These are phyloP conservation scores for Annulohypoxylon moriforme DNA, from an alignment of 495 filamentous ascomycete genomes.

Conservation along the genomic window DNA sequence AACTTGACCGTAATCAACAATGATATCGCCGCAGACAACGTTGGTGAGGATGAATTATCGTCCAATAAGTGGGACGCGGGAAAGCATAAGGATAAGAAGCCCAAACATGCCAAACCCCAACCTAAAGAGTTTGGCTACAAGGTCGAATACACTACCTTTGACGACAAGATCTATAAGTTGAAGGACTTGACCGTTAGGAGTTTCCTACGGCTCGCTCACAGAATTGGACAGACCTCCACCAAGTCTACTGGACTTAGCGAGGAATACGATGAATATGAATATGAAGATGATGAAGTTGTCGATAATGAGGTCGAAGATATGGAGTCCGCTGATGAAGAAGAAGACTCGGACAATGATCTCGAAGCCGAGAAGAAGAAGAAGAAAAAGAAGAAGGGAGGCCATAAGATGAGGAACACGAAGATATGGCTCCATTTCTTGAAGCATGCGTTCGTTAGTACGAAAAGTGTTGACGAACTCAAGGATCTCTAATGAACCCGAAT, in stretches of 20 bases:
- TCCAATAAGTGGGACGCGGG: constrained; percentile 61
- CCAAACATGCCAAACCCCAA: constrained; percentile 59
- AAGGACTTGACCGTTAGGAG: constrained; percentile 87
- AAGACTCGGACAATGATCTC: constrained; percentile 39
- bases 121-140: constrained; percentile 77
- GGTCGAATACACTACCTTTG: constrained; percentile 85
- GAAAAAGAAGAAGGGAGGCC: constrained; percentile 55
- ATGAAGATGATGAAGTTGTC: constrained; percentile 37
- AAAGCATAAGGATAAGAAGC: constrained; percentile 67
- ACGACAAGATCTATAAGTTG: constrained; percentile 79
- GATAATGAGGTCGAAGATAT: constrained; percentile 36
- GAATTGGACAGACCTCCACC: constrained; percentile 69
- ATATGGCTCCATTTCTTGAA: constrained; percentile 80
- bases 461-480: constrained; percentile 69
- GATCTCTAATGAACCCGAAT: constrained; percentile 41
- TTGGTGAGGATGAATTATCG: constrained; percentile 42
- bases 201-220: constrained; percentile 78
- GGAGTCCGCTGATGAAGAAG: constrained; percentile 44
- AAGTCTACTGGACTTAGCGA: constrained; percentile 12
- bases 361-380: constrained; percentile 50
- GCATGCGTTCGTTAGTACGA: constrained; percentile 82
- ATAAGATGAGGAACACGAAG: constrained; percentile 63
- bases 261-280: constrained; percentile 28
- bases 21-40: constrained; percentile 52
- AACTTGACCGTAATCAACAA: constrained; percentile 92